These are phyloP conservation scores for Parastagonospora avenae DNA, from an alignment of 2,329 filamentous ascomycete species.

Conservation along the genomic window DNA sequence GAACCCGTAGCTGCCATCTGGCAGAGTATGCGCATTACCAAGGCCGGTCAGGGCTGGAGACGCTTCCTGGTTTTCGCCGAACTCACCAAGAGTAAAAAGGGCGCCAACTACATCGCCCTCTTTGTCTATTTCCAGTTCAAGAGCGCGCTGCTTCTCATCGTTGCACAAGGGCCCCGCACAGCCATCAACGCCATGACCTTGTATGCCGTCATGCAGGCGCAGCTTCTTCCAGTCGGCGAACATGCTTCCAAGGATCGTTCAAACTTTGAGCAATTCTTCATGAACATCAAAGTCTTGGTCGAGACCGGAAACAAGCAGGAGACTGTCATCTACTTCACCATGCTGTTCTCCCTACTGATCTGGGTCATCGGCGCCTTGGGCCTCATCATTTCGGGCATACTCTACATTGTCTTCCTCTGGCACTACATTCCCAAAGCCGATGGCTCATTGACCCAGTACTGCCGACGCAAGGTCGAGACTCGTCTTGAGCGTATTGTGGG, in stretches of 20 bases:
- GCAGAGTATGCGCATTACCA: slow-evolving; percentile 78
- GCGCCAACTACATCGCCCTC: slow-evolving; percentile 85
- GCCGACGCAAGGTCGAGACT: slow-evolving; percentile 87
- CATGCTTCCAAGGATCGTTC: slow-evolving; percentile 64
- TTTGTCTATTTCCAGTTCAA: slow-evolving; percentile 88
- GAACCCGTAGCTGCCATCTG: slow-evolving; percentile 84
- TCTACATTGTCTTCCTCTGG: slow-evolving; percentile 90
- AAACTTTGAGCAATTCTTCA: slow-evolving; percentile 76
- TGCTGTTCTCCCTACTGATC: slow-evolving; percentile 89
- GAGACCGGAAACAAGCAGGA: slow-evolving; percentile 73
- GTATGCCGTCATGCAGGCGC: slow-evolving; percentile 78
- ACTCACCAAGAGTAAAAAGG: slow-evolving; percentile 88
- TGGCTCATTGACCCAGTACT: slow-evolving; percentile 82
- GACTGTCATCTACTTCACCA: slow-evolving; percentile 81
- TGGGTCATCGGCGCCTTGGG: slow-evolving; percentile 82
- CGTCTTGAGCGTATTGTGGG: slow-evolving; percentile 83
- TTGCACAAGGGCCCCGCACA: slow-evolving; percentile 91
- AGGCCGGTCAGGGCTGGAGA: slow-evolving; percentile 75
- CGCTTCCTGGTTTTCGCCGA: slow-evolving; percentile 92
- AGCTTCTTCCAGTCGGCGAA: slow-evolving; percentile 68
- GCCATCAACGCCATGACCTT: slow-evolving; percentile 89
- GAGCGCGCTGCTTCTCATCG: slow-evolving; percentile 80
- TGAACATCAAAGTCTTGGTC: slow-evolving; percentile 77
- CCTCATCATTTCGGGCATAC: slow-evolving; percentile 73
- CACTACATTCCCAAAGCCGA: slow-evolving; percentile 86